Conservation (phyloP, 257 asterid genomes). For the Jacaranda mimosifolia region DNA sequence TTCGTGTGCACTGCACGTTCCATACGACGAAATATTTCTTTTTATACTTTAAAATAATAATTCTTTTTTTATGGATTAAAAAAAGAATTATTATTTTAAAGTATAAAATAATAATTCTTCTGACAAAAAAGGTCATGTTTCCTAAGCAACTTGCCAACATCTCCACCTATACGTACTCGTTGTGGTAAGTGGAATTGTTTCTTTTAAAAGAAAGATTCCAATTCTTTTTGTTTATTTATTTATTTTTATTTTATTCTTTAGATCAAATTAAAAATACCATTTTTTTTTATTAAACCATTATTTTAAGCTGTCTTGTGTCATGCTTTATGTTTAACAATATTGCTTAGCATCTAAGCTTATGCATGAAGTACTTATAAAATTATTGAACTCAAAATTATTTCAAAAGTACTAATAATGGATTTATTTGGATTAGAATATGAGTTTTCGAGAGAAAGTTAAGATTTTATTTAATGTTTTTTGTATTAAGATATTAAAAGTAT, state of each 20-base stretch:
- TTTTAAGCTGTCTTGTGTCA: no score
- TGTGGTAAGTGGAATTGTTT: slow-evolving; percentile 15
- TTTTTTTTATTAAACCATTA: neutral
- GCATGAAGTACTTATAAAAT: no score
- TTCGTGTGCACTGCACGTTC: neutral
- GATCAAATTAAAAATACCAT: neutral
- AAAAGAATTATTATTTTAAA: slow-evolving; percentile 16
- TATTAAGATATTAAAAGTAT: no score
- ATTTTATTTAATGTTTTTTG: no score
- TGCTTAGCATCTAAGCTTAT: no score
- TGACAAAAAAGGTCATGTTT: neutral
- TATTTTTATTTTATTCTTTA: neutral
- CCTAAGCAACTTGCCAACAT: neutral
- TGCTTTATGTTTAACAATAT: no score
- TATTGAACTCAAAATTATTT: no score
- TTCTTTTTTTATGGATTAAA: no score
- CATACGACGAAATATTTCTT: neutral
- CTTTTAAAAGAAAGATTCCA: slow-evolving; percentile 33
- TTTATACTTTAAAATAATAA: slow-evolving; percentile 9
- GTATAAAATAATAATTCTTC: no score
- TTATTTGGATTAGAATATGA: no score
- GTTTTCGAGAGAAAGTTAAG: no score
- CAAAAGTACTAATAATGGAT: no score
- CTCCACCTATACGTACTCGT: neutral
- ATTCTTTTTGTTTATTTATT: neutral